Evolutionary conservation across 2,329 filamentous ascomycete species (phyloP), one percentile per base, ranked within the genome.

Genomic region (Xylariomycetidae sp.): DNA sequence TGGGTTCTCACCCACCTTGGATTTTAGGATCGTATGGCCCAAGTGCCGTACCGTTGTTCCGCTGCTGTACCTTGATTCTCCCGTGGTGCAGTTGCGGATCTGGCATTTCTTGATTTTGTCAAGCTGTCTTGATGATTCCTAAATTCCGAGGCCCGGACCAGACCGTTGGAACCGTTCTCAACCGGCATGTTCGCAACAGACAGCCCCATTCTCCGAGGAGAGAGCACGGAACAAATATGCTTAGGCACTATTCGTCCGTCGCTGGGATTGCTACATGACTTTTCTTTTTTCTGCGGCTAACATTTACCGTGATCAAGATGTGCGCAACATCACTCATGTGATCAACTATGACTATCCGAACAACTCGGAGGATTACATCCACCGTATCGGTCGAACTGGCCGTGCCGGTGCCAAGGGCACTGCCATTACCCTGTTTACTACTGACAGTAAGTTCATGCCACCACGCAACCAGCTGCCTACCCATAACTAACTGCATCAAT

Each of bases 331-430:
- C 74, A 97, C 92, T 70, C 92, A 98, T 73, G 92, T 98, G 70
- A 79, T 98, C 72, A 97, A 97, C 82, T 96, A 97, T 86, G 92
- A 97, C 66, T 97, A 97, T 69, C 90, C 90, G 65, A 97, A 97
- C 75, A 97, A 97, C 69, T 80, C 92, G 57, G 92, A 98, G 72
- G 90, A 97, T 61, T 97, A 97, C 58, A 94, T 97, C 52, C 92
- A 96, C 62, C 85, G 92, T 64, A 92, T 90, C 64, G 92, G 92
- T 56, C 85, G 92, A 70, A 97, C 92, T 54, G 90, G 92, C 55
- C 86, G 90, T 74, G 90, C 92, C 60, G 92, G 92, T 70, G 83
- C 84, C 57, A 87, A 83, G 48, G 92, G 92, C 70, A 97, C 89
- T 55, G 92, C 92, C 62, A 97, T 97, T 60, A 97, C 92, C 48